Percentiles rank a stretch among this genome's conserved stretches.
Conservation (phyloP, 2,329 filamentous ascomycete genomes). For the Talaromyces sp. region DNA sequence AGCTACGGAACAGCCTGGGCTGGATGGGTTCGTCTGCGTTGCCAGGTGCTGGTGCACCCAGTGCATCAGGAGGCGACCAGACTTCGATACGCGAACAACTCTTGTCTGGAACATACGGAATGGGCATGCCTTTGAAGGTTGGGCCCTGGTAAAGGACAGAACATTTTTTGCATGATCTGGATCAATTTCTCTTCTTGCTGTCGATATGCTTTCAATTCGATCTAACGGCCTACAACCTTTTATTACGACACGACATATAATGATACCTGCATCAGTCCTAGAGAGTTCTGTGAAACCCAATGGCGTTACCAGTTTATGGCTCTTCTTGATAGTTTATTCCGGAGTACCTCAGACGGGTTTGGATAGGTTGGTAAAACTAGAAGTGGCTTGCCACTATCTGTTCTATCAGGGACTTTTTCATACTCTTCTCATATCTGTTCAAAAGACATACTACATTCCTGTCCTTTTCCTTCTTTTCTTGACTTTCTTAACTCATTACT, state of each 20-base stretch:
- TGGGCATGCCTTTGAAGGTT: constrained; percentile 55
- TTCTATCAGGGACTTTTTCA: background rate
- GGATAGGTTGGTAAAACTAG: background rate
- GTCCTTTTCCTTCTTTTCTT: background rate
- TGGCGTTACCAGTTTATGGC: constrained; percentile 34
- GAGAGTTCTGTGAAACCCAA: constrained; percentile 37
- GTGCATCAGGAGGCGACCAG: constrained; percentile 39
- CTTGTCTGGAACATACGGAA: constrained; percentile 57
- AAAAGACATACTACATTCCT: constrained; percentile 6
- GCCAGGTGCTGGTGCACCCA: constrained; percentile 31
- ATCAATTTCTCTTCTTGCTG: constrained; percentile 13
- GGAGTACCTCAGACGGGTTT: constrained; percentile 21
- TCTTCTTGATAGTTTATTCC: constrained; percentile 20
- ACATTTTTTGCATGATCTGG: constrained; percentile 1
- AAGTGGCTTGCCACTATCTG: background rate
- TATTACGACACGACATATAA: constrained; percentile 42
- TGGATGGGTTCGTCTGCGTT: constrained; percentile 64
- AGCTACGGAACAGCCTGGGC: constrained; percentile 70
- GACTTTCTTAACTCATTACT: background rate
- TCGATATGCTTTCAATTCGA: constrained; percentile 19
- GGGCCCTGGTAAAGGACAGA: constrained; percentile 51
- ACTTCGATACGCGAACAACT: constrained; percentile 57
- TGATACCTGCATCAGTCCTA: constrained; percentile 46
- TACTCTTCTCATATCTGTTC: background rate
- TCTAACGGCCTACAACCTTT: constrained; percentile 18